phyloP scores from a whole-genome alignment of 192 early-diverging fungal genomes.

The Phlyctochytrium arcticum region DNA sequence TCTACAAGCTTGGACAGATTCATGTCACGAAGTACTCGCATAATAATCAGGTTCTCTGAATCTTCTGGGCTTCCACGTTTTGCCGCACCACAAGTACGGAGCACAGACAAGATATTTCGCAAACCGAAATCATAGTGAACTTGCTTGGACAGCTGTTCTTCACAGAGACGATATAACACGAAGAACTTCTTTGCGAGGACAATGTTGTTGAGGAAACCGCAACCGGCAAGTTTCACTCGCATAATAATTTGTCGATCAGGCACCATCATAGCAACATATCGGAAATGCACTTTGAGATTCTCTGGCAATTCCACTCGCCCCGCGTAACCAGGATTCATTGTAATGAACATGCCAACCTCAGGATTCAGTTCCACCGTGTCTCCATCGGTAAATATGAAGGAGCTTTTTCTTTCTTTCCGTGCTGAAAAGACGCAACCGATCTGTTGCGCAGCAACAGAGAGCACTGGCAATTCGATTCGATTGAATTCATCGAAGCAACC shows the following conservation, averaged over 20 bases:
- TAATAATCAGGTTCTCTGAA: slow-evolving; percentile 58
- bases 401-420: slow-evolving; percentile 53
- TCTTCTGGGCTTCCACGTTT: slow-evolving; percentile 61
- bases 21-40: slow-evolving; percentile 64
- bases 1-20: slow-evolving; percentile 66
- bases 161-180: slow-evolving; percentile 59
- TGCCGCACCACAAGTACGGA: slow-evolving; percentile 60
- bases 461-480: slow-evolving; percentile 60
- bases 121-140: slow-evolving; percentile 67
- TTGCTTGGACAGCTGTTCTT: slow-evolving; percentile 63
- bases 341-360: slow-evolving; percentile 66
- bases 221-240: slow-evolving; percentile 60
- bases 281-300: slow-evolving; percentile 64
- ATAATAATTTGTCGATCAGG: slow-evolving; percentile 67
- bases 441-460: slow-evolving; percentile 64
- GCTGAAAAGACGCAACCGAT: slow-evolving; percentile 62
- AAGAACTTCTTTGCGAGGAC: slow-evolving; percentile 65
- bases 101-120: slow-evolving; percentile 59
- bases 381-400: slow-evolving; percentile 64
- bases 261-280: slow-evolving; percentile 69
- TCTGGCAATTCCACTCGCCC: slow-evolving; percentile 64
- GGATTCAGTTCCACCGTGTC: slow-evolving; percentile 66
- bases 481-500: slow-evolving; percentile 68
- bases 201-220: slow-evolving; percentile 64
- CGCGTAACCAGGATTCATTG: slow-evolving; percentile 67